Conservation (phyloP, 2,329 filamentous ascomycete species). For the Colletotrichum eleusines region DNA sequence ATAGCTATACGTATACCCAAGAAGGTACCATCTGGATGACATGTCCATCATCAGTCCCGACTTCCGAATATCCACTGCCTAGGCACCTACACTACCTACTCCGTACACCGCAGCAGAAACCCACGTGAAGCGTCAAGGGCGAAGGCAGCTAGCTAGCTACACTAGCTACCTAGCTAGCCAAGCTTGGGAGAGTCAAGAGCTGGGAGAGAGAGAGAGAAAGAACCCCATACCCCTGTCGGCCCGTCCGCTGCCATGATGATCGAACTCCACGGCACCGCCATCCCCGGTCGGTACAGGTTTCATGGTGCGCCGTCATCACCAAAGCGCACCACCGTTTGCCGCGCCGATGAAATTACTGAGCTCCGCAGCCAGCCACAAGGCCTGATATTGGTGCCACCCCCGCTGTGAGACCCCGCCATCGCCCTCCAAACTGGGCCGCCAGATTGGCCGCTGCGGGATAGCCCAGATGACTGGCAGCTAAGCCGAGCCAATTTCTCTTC, state of each 20-base stretch:
- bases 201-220: too few species aligned
- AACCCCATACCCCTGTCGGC: constrained; percentile 36
- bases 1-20: too few species aligned
- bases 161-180: too few species aligned
- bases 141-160: too few species aligned
- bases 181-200: neutral
- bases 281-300: constrained; percentile 40
- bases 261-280: constrained; percentile 39
- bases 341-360: constrained; percentile 35
- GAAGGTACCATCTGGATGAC: neutral
- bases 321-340: constrained; percentile 35
- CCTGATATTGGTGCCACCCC: constrained; percentile 40
- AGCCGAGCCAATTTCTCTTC: constrained; percentile 39
- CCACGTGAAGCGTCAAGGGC: constrained; percentile 21
- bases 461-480: constrained; percentile 15
- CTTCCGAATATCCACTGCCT: constrained; percentile 11
- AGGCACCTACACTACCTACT: too few species aligned
- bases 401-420: constrained; percentile 41
- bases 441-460: constrained; percentile 39
- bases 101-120: neutral
- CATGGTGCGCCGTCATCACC: constrained; percentile 8
- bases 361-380: constrained; percentile 40
- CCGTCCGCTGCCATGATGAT: constrained; percentile 33
- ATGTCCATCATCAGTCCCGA: neutral
- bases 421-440: constrained; percentile 18